These are phyloP conservation scores for Scutellaria barbata DNA, from an alignment of 257 asterid species.

Conservation along the genomic window DNA sequence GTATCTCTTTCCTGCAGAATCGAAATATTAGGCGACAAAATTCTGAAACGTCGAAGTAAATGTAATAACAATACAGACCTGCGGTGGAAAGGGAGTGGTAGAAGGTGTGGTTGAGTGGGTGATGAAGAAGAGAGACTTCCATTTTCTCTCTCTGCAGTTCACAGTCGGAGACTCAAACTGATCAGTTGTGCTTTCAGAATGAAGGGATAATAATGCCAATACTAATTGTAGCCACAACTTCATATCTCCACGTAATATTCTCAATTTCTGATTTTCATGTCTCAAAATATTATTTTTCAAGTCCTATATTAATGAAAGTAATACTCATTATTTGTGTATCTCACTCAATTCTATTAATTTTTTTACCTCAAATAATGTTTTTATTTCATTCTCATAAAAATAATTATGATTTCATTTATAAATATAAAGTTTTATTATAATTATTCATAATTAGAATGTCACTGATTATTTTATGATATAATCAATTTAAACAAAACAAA, in stretches of 20 bases:
- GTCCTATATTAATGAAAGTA: too few species aligned
- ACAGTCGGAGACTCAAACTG: constrained; percentile 34
- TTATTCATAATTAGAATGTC: too few species aligned
- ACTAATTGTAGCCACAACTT: constrained; percentile 50
- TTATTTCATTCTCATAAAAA: too few species aligned
- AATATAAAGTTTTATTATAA: too few species aligned
- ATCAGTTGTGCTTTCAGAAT: constrained; percentile 10
- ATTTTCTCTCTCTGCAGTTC: constrained; percentile 37
- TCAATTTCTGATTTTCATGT: too few species aligned
- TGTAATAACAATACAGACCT: constrained; percentile 12
- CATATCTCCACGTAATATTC: neutral
- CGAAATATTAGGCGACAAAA: constrained; percentile 4
- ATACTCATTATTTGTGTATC: too few species aligned
- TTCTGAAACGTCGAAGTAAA: neutral
- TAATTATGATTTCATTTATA: too few species aligned
- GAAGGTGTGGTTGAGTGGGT: constrained; percentile 61
- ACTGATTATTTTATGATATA: too few species aligned
- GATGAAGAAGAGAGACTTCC: constrained; percentile 60
- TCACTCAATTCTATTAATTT: too few species aligned
- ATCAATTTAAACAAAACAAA: too few species aligned
- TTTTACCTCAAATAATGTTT: too few species aligned
- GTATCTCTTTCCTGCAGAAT: constrained; percentile 51
- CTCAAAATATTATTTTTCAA: too few species aligned
- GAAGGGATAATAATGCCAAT: constrained; percentile 42
- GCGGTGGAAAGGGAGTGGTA: constrained; percentile 28